Conservation (phyloP, 805 yeast genomes). For the Nakazawaea laoshanensis region DNA sequence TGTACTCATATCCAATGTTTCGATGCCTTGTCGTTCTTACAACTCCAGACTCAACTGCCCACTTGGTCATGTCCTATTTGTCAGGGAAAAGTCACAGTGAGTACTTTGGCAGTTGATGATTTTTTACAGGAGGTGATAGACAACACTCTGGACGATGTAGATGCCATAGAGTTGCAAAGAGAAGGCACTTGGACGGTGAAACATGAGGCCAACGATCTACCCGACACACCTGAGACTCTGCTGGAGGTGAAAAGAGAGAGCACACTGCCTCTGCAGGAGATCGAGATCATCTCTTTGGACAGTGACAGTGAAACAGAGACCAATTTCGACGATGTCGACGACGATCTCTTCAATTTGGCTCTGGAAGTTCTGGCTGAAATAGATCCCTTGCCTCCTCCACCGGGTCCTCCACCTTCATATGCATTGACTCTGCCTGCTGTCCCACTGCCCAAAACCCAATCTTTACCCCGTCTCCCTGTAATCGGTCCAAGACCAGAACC, state of each 20-base stretch:
- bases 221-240: constrained; percentile 1
- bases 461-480: no score
- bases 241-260: constrained; percentile 7
- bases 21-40: constrained; percentile 68
- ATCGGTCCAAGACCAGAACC: no score
- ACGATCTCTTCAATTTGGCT: background rate
- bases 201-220: background rate
- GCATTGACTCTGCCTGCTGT: background rate
- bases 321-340: background rate
- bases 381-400: background rate
- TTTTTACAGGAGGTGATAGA: constrained; percentile 57
- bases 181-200: constrained; percentile 66
- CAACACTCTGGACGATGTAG: constrained; percentile 44
- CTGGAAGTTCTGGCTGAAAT: background rate
- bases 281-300: constrained; percentile 40
- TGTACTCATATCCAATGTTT: constrained; percentile 87
- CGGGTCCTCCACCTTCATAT: background rate
- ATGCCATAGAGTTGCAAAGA: constrained; percentile 54
- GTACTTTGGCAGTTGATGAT: constrained; percentile 66
- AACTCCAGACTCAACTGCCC: constrained; percentile 71
- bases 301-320: constrained; percentile 23
- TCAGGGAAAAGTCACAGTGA: constrained; percentile 37
- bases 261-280: constrained; percentile 17
- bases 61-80: constrained; percentile 91
- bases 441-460: background rate